Conservation (phyloP, 208 protist genomes). For the Leishmania amazonensis region DNA sequence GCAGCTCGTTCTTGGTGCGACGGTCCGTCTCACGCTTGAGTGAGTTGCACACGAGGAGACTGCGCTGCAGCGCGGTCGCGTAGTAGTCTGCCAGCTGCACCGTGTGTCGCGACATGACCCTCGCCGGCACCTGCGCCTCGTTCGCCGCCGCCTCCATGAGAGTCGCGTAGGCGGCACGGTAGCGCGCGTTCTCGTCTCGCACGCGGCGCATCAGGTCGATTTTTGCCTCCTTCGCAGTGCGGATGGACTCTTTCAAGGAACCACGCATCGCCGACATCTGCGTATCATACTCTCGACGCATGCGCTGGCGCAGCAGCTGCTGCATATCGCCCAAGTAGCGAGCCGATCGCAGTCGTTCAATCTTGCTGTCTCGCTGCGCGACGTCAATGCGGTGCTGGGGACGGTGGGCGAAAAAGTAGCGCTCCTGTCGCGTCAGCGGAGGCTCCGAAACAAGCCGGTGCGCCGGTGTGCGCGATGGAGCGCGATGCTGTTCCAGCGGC, state of each 20-base stretch:
- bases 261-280: constrained; percentile 48
- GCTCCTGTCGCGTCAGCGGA: constrained; percentile 52
- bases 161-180: constrained; percentile 69
- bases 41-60: constrained; percentile 59
- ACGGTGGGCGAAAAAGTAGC: constrained; percentile 47
- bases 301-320: constrained; percentile 57
- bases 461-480: not conserved
- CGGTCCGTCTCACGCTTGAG: constrained; percentile 66
- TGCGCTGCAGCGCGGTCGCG: constrained; percentile 68
- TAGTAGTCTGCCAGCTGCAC: constrained; percentile 71
- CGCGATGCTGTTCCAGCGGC: not conserved
- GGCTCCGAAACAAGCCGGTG: constrained; percentile 30
- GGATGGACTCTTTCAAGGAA: constrained; percentile 42
- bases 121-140: constrained; percentile 53
- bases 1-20: constrained; percentile 54
- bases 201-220: constrained; percentile 59
- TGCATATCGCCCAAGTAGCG: constrained; percentile 77
- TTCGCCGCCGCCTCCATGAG: constrained; percentile 77
- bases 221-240: constrained; percentile 34
- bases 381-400: constrained; percentile 58
- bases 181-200: constrained; percentile 79
- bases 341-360: constrained; percentile 71
- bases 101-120: constrained; percentile 75
- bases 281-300: constrained; percentile 69
- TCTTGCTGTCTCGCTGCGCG: constrained; percentile 73